Base-by-base conservation (phyloP, 345 rosid genomes). In the Citrus trifoliata region DNA sequence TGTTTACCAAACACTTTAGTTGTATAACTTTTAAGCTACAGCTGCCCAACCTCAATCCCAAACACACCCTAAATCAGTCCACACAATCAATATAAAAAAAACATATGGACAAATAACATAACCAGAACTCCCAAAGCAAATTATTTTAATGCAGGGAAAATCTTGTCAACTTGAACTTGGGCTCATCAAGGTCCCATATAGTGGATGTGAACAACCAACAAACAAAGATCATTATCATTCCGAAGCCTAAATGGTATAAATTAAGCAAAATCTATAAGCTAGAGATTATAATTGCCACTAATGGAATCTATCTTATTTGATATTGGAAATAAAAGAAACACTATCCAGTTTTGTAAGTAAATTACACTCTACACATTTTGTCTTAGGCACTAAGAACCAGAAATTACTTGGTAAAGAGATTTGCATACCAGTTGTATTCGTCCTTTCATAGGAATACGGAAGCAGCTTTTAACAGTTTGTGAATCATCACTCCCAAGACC, bases 401-500 rank as follows among this genome's bases (percentile, higher is more conserved):
- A 55, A 71, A 71, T 66, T 33, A 35, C 56, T 28, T 72, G 78
- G 27, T 25, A 64, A 53, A 78, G 76, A 82, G 66, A 69, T 72
- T 55, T 30, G 51, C 67, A 65, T 90, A 95, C 98, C 95, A 93
- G 85, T 82, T 95, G 97, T 77, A 95, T 88, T 73, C 98, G 93
- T 75, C 99, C 99, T 91, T 95, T 95, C 92, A 93, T 88, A 56
- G 98, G 98, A 62, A 93, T 84, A 71, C 93, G 90, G 32, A 91
- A 71, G 37, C 92, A 85, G 81, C 90, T 93, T 87, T 87, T 88
- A 51, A 89, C 81, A 81, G 86, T 79, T 82, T 90, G 98, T 67
- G 80, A 77, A 82, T 92, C 99, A 80, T 88, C 88, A 82, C 80
- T 87, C n/a, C 81, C 78, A 64, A 67, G 80, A 79, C 81, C 88